phyloP scores from a whole-genome alignment of 225 moss, liverwort and hornwort species.

The Physcomitrellopsis africana region DNA sequence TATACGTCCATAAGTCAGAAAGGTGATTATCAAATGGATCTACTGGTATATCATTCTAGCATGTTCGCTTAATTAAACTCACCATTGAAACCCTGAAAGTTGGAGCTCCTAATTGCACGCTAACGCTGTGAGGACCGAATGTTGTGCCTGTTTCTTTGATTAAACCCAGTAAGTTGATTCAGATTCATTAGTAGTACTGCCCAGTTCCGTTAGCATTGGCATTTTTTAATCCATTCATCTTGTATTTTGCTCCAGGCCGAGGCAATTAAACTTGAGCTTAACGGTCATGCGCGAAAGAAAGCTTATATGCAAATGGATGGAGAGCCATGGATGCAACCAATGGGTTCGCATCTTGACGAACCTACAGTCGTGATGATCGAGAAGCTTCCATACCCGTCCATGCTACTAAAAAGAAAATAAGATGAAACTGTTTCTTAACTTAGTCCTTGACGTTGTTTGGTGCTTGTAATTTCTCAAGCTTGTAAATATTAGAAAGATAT shows the following conservation, averaged over 20 bases:
- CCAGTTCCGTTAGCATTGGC: too few species aligned
- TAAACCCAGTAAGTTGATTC: neutral
- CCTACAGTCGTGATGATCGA: constrained; percentile 73
- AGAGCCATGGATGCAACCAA: constrained; percentile 97
- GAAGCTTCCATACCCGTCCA: constrained; percentile 53
- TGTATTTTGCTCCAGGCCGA: constrained; percentile 56
- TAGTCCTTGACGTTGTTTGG: constrained; percentile 14
- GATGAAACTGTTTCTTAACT: constrained; percentile 1
- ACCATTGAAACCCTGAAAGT: too few species aligned
- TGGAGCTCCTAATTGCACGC: too few species aligned
- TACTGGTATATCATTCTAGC: too few species aligned
- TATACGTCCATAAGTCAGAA: too few species aligned
- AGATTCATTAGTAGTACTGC: neutral
- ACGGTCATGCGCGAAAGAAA: constrained; percentile 44
- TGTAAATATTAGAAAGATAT: constrained; percentile 19
- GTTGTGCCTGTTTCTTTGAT: constrained; percentile 6
- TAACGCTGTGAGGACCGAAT: too few species aligned
- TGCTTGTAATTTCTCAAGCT: constrained; percentile 21
- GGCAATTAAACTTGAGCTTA: constrained; percentile 69
- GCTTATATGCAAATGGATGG: constrained; percentile 97
- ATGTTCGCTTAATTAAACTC: too few species aligned
- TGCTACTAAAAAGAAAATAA: constrained; percentile 49
- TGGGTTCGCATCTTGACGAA: constrained; percentile 55
- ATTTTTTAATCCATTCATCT: too few species aligned
- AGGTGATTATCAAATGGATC: neutral